Evolutionary conservation across 176 grass and related monocot genomes (phyloP).

Genomic region (Zea mays): Zm-B73-REFERENCE-NAM-5.0 NC_050102.1:72729001-72729500

Average conservation of each 20-base stretch:
- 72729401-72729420: not conserved
- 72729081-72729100: no score
- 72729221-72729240: not conserved
- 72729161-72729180: no score
- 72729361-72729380: not conserved
- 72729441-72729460: not conserved
- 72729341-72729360: not conserved
- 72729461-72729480: not conserved
- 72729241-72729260: not conserved
- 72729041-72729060: no score
- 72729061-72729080: no score
- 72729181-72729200: no score
- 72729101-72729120: no score
- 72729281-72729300: not conserved
- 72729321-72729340: not conserved
- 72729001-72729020: no score
- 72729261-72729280: not conserved
- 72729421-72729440: not conserved
- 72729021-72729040: no score
- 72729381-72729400: not conserved
- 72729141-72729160: no score
- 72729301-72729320: not conserved
- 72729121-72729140: no score
- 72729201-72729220: constrained; percentile 1
- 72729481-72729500: not conserved